Evolutionary conservation across 1,139 yeast species (phyloP).

Genomic region (Yamadazyma conglobata): DNA sequence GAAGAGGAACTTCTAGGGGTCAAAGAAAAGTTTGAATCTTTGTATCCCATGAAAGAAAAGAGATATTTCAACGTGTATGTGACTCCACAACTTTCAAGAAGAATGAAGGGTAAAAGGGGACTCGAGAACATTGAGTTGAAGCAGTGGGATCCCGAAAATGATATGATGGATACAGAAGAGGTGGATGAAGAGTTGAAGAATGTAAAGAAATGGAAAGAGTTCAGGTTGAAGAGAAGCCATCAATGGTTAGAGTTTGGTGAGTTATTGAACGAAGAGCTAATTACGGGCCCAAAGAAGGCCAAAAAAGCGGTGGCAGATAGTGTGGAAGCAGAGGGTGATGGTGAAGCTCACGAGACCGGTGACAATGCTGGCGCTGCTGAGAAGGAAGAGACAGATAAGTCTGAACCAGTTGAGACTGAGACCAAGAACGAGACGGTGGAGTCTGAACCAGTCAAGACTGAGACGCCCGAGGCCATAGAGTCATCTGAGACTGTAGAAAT

Average conservation of each 20-base stretch:
- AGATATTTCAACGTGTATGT: conserved; percentile 41
- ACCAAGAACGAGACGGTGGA: too few relatives aligned
- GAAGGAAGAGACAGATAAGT: conserved; percentile 1
- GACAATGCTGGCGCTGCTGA: conserved; percentile 1
- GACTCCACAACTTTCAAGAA: conserved; percentile 43
- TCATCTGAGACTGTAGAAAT: too few relatives aligned
- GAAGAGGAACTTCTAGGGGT: conserved; percentile 21
- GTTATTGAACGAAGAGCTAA: conserved; percentile 16
- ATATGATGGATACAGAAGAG: conserved; percentile 9
- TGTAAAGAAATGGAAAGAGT: conserved; percentile 10
- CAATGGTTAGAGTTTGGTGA: conserved; percentile 21
- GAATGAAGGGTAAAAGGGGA: conserved; percentile 37
- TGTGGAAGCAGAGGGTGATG: conserved; percentile 5
- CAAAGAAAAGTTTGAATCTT: conserved; percentile 16
- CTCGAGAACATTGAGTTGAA: conserved; percentile 17
- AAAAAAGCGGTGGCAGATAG: conserved; percentile 10
- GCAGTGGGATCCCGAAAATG: conserved; percentile 3
- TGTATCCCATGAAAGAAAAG: conserved; percentile 31
- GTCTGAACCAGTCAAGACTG: too few relatives aligned
- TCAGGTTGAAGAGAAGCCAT: conserved; percentile 7
- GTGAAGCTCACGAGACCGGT: conserved; percentile 1
- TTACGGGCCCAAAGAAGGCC: conserved; percentile 10
- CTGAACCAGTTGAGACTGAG: too few relatives aligned
- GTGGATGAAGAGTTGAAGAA: conserved; percentile 9
- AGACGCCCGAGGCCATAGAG: too few relatives aligned